Conservation (phyloP, 2,329 filamentous ascomycete species). For the Alternaria hordeiaustralica region DNA sequence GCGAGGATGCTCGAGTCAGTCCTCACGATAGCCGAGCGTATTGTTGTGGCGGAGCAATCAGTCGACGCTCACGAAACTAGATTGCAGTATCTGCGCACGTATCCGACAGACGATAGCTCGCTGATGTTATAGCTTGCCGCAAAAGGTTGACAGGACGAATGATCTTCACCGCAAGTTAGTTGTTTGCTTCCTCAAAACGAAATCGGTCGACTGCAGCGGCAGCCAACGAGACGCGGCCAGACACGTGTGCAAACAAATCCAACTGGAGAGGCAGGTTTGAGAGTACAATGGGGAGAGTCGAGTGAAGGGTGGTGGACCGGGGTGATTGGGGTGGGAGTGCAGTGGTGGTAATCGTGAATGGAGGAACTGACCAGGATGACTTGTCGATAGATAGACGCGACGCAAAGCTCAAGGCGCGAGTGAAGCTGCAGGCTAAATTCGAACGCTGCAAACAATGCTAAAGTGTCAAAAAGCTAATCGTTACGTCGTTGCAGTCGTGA, state of each 20-base stretch:
- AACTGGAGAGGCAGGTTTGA: constrained; percentile 14
- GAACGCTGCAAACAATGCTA: constrained; percentile 51
- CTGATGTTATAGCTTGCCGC: constrained; percentile 35
- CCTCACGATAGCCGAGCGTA: constrained; percentile 36
- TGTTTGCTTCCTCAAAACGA: constrained; percentile 40
- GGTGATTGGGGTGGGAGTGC: background rate
- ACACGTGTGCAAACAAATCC: constrained; percentile 42
- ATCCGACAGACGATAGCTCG: constrained; percentile 34
- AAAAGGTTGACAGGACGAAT: constrained; percentile 23
- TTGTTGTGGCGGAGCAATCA: constrained; percentile 18
- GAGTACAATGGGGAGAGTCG: constrained; percentile 9
- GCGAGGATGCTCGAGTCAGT: constrained; percentile 24
- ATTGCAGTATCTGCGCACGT: constrained; percentile 40
- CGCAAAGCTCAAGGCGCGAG: constrained; percentile 13
- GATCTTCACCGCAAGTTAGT: constrained; percentile 44
- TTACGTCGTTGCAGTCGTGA: constrained; percentile 51
- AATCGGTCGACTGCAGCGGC: constrained; percentile 26
- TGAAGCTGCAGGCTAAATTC: constrained; percentile 26
- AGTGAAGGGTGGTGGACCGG: background rate
- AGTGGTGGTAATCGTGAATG: background rate
- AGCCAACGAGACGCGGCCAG: constrained; percentile 34
- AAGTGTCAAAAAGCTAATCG: constrained; percentile 48
- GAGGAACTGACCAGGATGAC: constrained; percentile 26
- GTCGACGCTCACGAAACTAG: constrained; percentile 35
- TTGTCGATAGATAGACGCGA: constrained; percentile 20